Evolutionary conservation across 768 basidiomycete genomes (phyloP).

Genomic region (Auriscalpium vulgare): DNA sequence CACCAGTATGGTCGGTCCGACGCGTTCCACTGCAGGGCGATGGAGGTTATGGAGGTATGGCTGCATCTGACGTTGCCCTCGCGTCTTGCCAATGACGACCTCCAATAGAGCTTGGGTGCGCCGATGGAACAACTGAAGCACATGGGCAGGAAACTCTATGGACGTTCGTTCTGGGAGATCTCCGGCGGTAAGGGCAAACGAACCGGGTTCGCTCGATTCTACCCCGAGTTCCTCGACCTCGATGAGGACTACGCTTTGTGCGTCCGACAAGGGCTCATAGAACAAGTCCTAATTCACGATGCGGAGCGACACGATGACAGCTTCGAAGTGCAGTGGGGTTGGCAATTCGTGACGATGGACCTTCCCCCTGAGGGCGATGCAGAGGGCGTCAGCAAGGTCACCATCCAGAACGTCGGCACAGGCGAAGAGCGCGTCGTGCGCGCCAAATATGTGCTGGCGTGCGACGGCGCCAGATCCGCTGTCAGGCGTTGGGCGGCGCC

Average conservation of each 20-base stretch:
- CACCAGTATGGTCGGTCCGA: slow-evolving; percentile 6
- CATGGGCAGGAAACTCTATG: slow-evolving; percentile 2
- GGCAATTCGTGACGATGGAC: slow-evolving; percentile 5
- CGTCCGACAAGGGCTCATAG: slow-evolving; percentile 4
- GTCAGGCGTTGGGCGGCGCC: slow-evolving; percentile 2
- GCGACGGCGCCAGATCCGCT: slow-evolving; percentile 1
- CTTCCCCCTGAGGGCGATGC: neutral
- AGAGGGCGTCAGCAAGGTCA: neutral
- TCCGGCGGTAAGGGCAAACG: neutral
- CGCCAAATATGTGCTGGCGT: slow-evolving; percentile 3
- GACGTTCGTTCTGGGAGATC: slow-evolving; percentile 6
- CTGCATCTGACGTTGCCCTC: neutral
- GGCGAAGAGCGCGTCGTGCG: slow-evolving; percentile 1
- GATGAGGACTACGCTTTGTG: slow-evolving; percentile 4
- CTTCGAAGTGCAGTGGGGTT: slow-evolving; percentile 5
- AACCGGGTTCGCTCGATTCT: slow-evolving; percentile 2
- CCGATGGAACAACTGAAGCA: slow-evolving; percentile 6
- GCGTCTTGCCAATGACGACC: neutral
- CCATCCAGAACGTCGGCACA: neutral
- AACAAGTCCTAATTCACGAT: slow-evolving; percentile 6
- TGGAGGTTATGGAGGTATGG: slow-evolving; percentile 6
- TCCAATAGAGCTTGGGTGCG: slow-evolving; percentile 3
- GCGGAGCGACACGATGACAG: neutral
- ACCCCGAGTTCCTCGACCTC: slow-evolving; percentile 5
- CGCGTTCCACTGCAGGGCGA: slow-evolving; percentile 3